These are phyloP conservation scores for Salix udensis DNA, from an alignment of 345 rosid species.

Conservation along the genomic window DNA sequence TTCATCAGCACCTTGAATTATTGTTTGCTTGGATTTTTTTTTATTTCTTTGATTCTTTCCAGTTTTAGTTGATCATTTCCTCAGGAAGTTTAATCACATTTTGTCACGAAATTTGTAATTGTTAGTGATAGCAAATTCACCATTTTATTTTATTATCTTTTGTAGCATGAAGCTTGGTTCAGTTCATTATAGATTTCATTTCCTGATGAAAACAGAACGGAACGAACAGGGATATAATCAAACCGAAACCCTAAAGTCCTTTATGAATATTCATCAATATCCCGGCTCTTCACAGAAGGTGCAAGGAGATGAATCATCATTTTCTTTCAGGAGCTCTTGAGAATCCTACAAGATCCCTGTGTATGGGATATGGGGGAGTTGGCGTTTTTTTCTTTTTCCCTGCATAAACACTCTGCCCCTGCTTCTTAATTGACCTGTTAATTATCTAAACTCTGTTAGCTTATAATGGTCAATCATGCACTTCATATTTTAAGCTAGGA, in stretches of 20 bases:
- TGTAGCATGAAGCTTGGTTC: not conserved
- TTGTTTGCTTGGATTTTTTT: not conserved
- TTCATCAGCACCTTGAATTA: not conserved
- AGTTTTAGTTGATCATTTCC: not conserved
- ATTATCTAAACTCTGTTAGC: not conserved
- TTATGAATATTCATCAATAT: no score
- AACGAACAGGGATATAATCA: no score
- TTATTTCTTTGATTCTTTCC: not conserved
- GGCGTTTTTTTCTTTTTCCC: not conserved
- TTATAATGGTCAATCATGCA: not conserved
- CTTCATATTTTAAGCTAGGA: not conserved
- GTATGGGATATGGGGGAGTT: no score
- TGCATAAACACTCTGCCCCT: not conserved
- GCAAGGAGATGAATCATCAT: no score
- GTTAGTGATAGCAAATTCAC: not conserved
- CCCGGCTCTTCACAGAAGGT: no score
- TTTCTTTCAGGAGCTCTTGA: no score
- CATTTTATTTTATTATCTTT: not conserved
- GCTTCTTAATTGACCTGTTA: not conserved
- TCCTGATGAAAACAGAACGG: not conserved
- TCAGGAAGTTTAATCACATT: no score
- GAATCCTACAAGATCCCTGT: no score
- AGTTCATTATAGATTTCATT: not conserved
- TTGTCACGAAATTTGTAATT: no score
- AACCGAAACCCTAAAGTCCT: no score